These are phyloP conservation scores for Tagetes erecta DNA, from an alignment of 129 eudicot species.

Conservation along the genomic window DNA sequence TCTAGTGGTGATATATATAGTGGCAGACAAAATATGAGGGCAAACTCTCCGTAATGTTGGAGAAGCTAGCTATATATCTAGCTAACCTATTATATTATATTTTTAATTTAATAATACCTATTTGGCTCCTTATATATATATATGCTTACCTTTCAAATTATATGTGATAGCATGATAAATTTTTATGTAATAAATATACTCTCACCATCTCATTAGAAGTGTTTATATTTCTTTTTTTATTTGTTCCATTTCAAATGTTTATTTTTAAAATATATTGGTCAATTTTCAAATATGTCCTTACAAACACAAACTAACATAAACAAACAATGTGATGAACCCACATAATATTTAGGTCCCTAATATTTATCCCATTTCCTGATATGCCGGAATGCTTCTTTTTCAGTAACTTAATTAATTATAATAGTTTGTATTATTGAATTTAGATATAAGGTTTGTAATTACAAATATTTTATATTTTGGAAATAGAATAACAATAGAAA, in stretches of 20 bases:
- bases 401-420: too few species aligned
- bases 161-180: background rate
- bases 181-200: background rate
- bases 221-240: too few species aligned
- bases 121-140: background rate
- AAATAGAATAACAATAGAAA: background rate
- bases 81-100: background rate
- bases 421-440: background rate
- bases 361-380: too few species aligned
- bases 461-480: background rate
- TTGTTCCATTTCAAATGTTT: too few species aligned
- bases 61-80: background rate
- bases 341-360: too few species aligned
- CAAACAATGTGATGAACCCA: too few species aligned
- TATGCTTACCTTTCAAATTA: conserved; percentile 22
- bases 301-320: too few species aligned
- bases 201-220: too few species aligned
- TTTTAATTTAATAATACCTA: background rate
- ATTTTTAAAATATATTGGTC: too few species aligned
- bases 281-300: too few species aligned
- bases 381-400: too few species aligned
- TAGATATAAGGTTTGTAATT: background rate
- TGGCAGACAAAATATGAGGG: conserved; percentile 73
- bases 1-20: conserved; percentile 71
- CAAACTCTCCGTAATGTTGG: conserved; percentile 49